Percentiles rank a stretch among this genome's conserved stretches.
Evolutionary conservation across 2,329 filamentous ascomycete genomes (phyloP).

Genomic region (Calonectria henricotiae): DNA sequence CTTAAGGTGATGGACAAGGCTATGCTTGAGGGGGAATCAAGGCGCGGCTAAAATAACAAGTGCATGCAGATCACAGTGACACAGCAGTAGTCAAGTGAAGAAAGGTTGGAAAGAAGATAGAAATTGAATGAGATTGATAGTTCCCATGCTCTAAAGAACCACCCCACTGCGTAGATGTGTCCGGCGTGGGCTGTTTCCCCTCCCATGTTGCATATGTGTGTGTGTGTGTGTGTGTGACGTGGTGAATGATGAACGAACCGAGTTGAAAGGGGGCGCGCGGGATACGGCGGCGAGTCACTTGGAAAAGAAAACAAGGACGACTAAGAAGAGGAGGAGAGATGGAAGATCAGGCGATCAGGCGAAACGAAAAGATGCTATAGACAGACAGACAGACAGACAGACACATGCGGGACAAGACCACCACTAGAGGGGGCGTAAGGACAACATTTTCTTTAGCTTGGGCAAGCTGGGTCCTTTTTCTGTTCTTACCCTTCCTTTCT

Average conservation of each 20-base stretch:
- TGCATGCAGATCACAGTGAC: constrained; percentile 21
- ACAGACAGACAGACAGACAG: background rate
- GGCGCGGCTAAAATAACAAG: constrained; percentile 24
- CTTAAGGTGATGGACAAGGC: constrained; percentile 18
- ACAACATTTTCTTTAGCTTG: background rate
- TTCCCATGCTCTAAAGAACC: no score
- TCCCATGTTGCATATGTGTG: background rate
- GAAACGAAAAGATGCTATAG: background rate
- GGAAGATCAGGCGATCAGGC: background rate
- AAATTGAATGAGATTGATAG: background rate
- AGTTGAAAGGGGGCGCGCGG: constrained; percentile 12
- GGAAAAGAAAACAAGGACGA: background rate
- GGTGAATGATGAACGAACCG: constrained; percentile 10
- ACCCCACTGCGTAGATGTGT: background rate
- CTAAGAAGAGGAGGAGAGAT: background rate
- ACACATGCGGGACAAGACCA: background rate
- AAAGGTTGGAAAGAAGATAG: background rate
- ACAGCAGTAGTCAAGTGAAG: background rate
- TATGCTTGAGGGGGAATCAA: background rate
- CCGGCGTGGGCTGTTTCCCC: background rate
- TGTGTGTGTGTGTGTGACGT: constrained; percentile 11
- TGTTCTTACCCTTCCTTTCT: background rate
- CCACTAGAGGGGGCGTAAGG: background rate
- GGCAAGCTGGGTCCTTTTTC: background rate
- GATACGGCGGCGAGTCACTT: constrained; percentile 6